Evolutionary conservation across 2,329 filamentous ascomycete species (phyloP).

Genomic region (Stromatinia cepivora): DNA sequence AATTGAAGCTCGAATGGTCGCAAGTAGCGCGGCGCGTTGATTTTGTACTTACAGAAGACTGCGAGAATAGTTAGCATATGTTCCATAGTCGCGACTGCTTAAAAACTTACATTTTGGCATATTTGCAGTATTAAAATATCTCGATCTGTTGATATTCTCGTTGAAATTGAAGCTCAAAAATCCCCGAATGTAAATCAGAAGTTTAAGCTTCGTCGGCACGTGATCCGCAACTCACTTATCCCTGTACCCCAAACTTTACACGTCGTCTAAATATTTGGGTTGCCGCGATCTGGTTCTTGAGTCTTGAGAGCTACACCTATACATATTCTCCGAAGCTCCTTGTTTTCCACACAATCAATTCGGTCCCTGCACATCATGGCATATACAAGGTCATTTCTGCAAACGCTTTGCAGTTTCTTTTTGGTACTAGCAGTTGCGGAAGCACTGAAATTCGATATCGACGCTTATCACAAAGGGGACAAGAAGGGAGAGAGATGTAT

Average conservation of each 20-base stretch:
- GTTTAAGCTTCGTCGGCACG: slow-evolving; percentile 21
- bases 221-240: slow-evolving; percentile 24
- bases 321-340: not conserved
- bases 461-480: slow-evolving; percentile 65
- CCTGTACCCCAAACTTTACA: slow-evolving; percentile 33
- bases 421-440: slow-evolving; percentile 55
- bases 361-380: slow-evolving; percentile 48
- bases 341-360: slow-evolving; percentile 2
- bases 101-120: slow-evolving; percentile 83
- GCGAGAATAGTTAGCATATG: slow-evolving; percentile 43
- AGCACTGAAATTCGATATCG: slow-evolving; percentile 92
- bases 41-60: slow-evolving; percentile 69
- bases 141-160: slow-evolving; percentile 12
- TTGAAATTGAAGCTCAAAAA: slow-evolving; percentile 21
- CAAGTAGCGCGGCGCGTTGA: slow-evolving; percentile 19
- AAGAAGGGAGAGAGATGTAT: slow-evolving; percentile 81
- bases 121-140: slow-evolving; percentile 45
- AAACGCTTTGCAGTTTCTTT: slow-evolving; percentile 58
- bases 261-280: slow-evolving; percentile 30
- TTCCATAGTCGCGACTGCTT: slow-evolving; percentile 24
- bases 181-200: slow-evolving; percentile 23
- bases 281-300: slow-evolving; percentile 15
- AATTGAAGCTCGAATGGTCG: slow-evolving; percentile 13
- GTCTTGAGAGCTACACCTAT: slow-evolving; percentile 28
- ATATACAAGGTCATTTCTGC: slow-evolving; percentile 53